phyloP scores from a whole-genome alignment of 768 basidiomycete genomes.

The Lentinus brumalis region DNA sequence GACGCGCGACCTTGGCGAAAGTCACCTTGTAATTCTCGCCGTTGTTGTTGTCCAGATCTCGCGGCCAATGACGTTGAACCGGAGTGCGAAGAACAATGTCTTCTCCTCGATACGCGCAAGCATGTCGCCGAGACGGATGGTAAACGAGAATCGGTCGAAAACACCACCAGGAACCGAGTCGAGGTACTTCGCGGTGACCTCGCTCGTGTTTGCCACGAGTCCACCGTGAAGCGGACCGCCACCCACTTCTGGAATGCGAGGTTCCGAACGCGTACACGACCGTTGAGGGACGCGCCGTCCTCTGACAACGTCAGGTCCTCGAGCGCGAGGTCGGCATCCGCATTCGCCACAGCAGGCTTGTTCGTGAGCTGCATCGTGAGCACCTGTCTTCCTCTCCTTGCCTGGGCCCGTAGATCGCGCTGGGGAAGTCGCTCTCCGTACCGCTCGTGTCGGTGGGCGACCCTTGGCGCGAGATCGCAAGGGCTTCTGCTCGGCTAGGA shows the following conservation, averaged over 20 bases:
- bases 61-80: slow-evolving; percentile 66
- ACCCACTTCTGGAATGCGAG: slow-evolving; percentile 87
- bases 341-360: slow-evolving; percentile 7
- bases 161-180: slow-evolving; percentile 39
- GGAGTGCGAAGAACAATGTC: slow-evolving; percentile 75
- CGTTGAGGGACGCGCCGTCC: slow-evolving; percentile 61
- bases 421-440: slow-evolving; percentile 76
- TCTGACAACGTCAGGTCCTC: slow-evolving; percentile 55
- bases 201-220: slow-evolving; percentile 97
- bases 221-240: slow-evolving; percentile 89
- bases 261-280: slow-evolving; percentile 79
- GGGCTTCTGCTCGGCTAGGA: slow-evolving; percentile 94
- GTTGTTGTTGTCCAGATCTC: slow-evolving; percentile 92
- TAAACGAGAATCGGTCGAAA: slow-evolving; percentile 78
- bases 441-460: slow-evolving; percentile 84
- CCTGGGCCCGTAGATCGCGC: slow-evolving; percentile 55
- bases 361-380: slow-evolving; percentile 26
- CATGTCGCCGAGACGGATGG: slow-evolving; percentile 76
- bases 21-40: slow-evolving; percentile 77
- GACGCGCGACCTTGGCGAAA: slow-evolving; percentile 47
- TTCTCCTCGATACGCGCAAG: slow-evolving; percentile 79
- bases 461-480: slow-evolving; percentile 89
- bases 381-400: slow-evolving; percentile 29
- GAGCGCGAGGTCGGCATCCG: slow-evolving; percentile 49
- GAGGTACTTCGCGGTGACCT: slow-evolving; percentile 79